Percentiles rank a stretch among this genome's conserved stretches.
Conservation (phyloP, 2,329 filamentous ascomycete genomes). For the Cordyceps sp. region DNA sequence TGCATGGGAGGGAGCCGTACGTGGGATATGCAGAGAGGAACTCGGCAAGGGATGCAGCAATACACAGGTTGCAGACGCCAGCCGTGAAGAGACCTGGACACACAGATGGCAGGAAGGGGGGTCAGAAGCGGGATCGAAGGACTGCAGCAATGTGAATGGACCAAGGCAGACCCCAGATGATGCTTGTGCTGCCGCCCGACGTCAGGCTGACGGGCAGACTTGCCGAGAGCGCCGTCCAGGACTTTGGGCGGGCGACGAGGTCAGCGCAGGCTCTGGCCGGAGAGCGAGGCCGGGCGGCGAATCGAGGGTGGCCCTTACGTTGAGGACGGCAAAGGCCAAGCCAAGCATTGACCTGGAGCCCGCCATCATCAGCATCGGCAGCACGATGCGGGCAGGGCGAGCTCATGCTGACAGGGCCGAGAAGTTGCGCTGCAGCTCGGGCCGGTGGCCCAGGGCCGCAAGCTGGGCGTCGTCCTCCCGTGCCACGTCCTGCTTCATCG, state of each 20-base stretch:
- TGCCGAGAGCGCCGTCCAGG: constrained; percentile 28
- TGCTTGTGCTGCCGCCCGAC: constrained; percentile 48
- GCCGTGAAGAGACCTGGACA: constrained; percentile 12
- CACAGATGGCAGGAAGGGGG: neutral
- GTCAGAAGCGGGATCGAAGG: neutral
- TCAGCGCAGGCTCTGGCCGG: neutral
- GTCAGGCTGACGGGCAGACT: constrained; percentile 35
- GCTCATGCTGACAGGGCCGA: constrained; percentile 7
- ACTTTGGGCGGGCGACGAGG: constrained; percentile 3
- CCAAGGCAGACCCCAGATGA: constrained; percentile 46
- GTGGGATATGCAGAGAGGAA: constrained; percentile 47
- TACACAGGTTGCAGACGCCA: constrained; percentile 17
- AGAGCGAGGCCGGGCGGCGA: neutral
- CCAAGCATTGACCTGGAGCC: constrained; percentile 21
- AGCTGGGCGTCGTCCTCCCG: constrained; percentile 11
- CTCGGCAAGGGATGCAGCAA: constrained; percentile 52
- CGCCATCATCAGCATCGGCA: too few species aligned
- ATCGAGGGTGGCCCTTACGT: constrained; percentile 8
- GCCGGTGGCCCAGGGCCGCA: constrained; percentile 9
- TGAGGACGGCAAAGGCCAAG: constrained; percentile 27
- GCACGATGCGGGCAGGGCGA: too few species aligned
- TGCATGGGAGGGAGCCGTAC: constrained; percentile 2
- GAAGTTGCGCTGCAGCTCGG: constrained; percentile 10
- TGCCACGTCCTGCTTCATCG: constrained; percentile 6
- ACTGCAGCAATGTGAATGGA: neutral